A percentile compares a stretch with the other conserved stretches of the same genome.
These are phyloP conservation scores for Myrica gale DNA, from an alignment of 306 rosid species.

Conservation along the genomic window DNA sequence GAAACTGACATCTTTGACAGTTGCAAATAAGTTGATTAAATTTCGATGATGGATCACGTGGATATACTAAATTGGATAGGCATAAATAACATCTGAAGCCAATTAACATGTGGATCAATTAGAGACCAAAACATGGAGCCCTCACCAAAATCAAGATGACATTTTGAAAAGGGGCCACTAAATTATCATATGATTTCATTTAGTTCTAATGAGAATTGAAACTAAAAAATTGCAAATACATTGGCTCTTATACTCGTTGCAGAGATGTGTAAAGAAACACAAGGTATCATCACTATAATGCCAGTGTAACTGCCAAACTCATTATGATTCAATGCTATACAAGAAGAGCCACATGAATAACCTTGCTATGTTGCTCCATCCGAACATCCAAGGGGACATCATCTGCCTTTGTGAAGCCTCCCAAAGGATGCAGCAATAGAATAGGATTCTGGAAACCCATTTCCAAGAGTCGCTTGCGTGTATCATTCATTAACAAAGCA, in stretches of 20 bases:
- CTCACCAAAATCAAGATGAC: conserved; percentile 1
- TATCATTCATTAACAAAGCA: conserved; percentile 93
- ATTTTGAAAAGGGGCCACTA: background rate
- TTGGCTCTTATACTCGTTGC: conserved; percentile 6
- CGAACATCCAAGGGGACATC: conserved; percentile 98
- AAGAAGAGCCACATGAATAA: conserved; percentile 32
- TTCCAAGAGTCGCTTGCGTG: conserved; percentile 72
- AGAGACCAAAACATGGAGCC: too few species aligned
- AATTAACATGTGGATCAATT: too few species aligned
- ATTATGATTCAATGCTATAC: background rate
- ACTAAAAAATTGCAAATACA: background rate
- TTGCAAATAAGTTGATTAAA: background rate
- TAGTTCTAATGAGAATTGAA: background rate
- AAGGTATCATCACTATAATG: background rate
- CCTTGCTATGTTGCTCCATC: conserved; percentile 99
- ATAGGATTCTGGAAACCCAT: conserved; percentile 96
- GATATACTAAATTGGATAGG: background rate
- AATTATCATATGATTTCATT: conserved; percentile 1
- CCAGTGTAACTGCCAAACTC: conserved; percentile 4
- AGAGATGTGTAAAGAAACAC: conserved; percentile 4
- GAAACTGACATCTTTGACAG: conserved; percentile 11
- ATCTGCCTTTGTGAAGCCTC: conserved; percentile 88
- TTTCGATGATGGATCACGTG: background rate
- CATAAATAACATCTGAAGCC: background rate
- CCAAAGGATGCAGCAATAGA: conserved; percentile 90